Base-by-base conservation (phyloP, 176 grass and related monocot species). In the Zizania latifolia region DNA sequence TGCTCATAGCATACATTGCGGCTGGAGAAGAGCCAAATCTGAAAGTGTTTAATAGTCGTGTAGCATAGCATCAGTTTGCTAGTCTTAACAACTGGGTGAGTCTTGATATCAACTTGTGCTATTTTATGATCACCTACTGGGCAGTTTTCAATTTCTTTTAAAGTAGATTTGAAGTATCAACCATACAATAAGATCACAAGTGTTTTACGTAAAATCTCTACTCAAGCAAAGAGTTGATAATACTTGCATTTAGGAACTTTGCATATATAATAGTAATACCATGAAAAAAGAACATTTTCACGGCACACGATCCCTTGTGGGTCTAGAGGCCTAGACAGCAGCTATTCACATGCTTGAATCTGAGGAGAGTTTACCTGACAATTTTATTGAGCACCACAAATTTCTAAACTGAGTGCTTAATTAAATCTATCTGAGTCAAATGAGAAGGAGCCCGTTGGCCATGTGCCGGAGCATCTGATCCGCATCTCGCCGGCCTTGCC, bases 401-500 rank as follows among this genome's bases (percentile, higher is more conserved):
- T 13, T 43, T 82, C 34, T 15, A 64, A 56, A 71, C 44, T 16
- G 65, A 32, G 17, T 37, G 45, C 31, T 82, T 72, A 22, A 24
- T 69, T 79, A 51, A 82, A 39, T 78, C 32, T 78, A 58, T 34
- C 19, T 51, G 79, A 67, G 85, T 87, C 85, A 78, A 83, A 83
- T 87, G 24, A 26, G 24, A 23, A 65, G 31, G 58, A 78, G 17
- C 38, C 58, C 30, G 5, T 72, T n/a, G 59, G 32, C 79, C 85
- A 87, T 82, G 85, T 87, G 79, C 73, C 24, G 3, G 6, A 51
- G 79, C 85, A 87, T 87, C 74, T 82, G 74, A 87, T 87, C 67
- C n/a, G 67, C 67, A 78, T 78, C 85, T 83, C 26, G 66, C 58
- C 48, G 19, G 46, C 17, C 39, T 78, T 77, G 78, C 65, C 70